Conservation (phyloP, 495 filamentous ascomycete genomes). For the Penicillium canescens region DNA sequence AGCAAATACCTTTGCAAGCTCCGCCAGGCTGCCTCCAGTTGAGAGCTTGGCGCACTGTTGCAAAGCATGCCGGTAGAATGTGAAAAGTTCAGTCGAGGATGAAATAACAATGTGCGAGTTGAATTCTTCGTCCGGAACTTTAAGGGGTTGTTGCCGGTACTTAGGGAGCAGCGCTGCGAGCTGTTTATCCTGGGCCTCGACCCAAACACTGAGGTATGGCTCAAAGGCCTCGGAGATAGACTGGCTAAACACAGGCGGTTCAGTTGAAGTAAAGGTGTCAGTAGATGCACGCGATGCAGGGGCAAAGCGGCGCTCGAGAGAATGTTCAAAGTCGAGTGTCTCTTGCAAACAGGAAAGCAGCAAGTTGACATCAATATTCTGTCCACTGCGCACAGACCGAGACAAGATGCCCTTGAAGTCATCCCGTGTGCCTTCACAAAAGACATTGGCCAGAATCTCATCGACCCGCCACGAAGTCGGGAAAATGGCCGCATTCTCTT, state of each 20-base stretch:
- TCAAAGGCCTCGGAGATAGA: constrained; percentile 97
- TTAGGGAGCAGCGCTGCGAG: constrained; percentile 82
- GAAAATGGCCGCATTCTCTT: constrained; percentile 88
- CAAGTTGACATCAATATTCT: constrained; percentile 87
- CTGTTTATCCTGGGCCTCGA: constrained; percentile 92
- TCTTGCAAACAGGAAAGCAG: constrained; percentile 91
- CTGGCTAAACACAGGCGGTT: constrained; percentile 80
- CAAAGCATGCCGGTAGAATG: constrained; percentile 87
- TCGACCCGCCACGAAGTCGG: constrained; percentile 86
- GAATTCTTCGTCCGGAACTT: constrained; percentile 87
- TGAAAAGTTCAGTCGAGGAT: constrained; percentile 95
- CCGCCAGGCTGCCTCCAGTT: constrained; percentile 80
- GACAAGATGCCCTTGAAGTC: constrained; percentile 94
- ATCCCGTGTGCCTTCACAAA: constrained; percentile 92
- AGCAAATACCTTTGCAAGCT: constrained; percentile 79
- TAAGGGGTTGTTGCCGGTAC: constrained; percentile 81
- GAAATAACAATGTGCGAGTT: constrained; percentile 83
- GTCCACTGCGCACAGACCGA: constrained; percentile 81
- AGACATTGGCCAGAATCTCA: constrained; percentile 86
- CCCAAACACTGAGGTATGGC: constrained; percentile 95
- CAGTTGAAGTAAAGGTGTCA: constrained; percentile 83
- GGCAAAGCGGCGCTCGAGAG: constrained; percentile 79
- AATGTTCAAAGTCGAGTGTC: constrained; percentile 96
- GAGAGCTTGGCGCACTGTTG: constrained; percentile 96
- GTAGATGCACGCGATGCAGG: constrained; percentile 81